A percentile compares a stretch with the other conserved stretches of the same genome.
These are phyloP conservation scores for Tricladium varicosporioides DNA, from an alignment of 2,329 filamentous ascomycete genomes.

Conservation along the genomic window DNA sequence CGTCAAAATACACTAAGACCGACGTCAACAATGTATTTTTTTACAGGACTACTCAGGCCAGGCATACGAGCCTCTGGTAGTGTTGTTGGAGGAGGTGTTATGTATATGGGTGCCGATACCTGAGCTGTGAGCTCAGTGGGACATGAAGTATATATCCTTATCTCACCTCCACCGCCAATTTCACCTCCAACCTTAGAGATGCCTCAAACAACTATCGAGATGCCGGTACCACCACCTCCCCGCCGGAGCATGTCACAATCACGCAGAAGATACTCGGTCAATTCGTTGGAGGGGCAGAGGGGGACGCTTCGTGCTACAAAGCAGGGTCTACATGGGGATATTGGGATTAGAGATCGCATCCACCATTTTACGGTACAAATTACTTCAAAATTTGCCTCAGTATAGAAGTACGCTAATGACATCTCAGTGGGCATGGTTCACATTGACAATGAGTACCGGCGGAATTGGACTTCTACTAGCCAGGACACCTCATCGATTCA, in stretches of 20 bases:
- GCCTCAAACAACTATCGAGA: not conserved
- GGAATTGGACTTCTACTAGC: slow-evolving; percentile 64
- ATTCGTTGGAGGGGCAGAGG: slow-evolving; percentile 20
- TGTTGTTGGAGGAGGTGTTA: too few species aligned
- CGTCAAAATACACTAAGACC: too few species aligned
- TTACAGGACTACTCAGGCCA: too few species aligned
- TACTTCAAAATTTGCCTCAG: not conserved
- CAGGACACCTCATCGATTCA: slow-evolving; percentile 62
- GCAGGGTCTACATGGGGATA: slow-evolving; percentile 13
- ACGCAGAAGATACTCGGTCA: not conserved
- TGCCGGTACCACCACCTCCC: not conserved
- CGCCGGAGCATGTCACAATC: not conserved
- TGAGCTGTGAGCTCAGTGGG: too few species aligned
- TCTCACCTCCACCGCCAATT: too few species aligned
- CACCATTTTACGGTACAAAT: slow-evolving; percentile 24
- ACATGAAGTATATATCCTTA: too few species aligned
- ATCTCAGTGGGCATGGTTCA: slow-evolving; percentile 55
- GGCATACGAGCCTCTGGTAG: too few species aligned
- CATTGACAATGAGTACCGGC: slow-evolving; percentile 72
- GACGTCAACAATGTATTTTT: too few species aligned
- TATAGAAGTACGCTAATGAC: not conserved
- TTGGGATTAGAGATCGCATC: slow-evolving; percentile 23
- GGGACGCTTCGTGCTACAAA: slow-evolving; percentile 13
- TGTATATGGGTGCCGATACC: too few species aligned
- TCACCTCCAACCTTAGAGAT: too few species aligned